Conservation (phyloP, 306 rosid genomes). For the Dryas alaskensis region DNA sequence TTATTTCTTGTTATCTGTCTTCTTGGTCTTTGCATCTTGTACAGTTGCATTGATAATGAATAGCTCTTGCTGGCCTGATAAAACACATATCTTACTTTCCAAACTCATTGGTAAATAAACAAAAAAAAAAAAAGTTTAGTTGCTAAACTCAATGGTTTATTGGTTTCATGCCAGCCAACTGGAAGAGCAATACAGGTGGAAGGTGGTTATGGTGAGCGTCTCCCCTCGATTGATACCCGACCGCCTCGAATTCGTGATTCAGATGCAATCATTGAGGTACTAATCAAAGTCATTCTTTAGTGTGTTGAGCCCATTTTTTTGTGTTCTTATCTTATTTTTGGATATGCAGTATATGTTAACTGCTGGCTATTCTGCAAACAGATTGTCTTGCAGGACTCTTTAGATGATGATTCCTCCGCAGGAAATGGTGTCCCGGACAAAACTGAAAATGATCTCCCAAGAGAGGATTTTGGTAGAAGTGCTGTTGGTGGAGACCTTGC, state of each 20-base stretch:
- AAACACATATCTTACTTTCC: background rate
- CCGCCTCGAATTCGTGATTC: slow-evolving; percentile 93
- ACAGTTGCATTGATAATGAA: background rate
- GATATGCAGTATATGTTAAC: slow-evolving; percentile 19
- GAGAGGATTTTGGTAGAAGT: slow-evolving; percentile 52
- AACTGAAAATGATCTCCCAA: slow-evolving; percentile 49
- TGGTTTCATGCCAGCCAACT: slow-evolving; percentile 70
- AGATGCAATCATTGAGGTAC: slow-evolving; percentile 98
- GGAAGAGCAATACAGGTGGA: slow-evolving; percentile 99
- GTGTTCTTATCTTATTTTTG: slow-evolving; percentile 18
- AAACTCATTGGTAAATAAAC: background rate
- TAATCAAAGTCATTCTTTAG: slow-evolving; percentile 23
- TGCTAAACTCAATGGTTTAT: slow-evolving; percentile 22
- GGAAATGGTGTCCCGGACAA: slow-evolving; percentile 53
- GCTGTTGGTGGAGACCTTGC: slow-evolving; percentile 43
- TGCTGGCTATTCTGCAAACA: slow-evolving; percentile 39
- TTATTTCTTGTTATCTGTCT: background rate
- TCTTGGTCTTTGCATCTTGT: background rate
- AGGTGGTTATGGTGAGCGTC: slow-evolving; percentile 93
- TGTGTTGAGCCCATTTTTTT: background rate
- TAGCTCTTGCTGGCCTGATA: background rate
- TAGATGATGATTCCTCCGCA: slow-evolving; percentile 74
- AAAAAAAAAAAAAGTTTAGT: background rate
- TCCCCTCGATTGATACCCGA: slow-evolving; percentile 94
- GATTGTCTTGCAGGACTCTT: slow-evolving; percentile 92